Evolutionary conservation across 1,284 basidiomycete genomes (phyloP).

Genomic region (Trametes versicolor): DNA sequence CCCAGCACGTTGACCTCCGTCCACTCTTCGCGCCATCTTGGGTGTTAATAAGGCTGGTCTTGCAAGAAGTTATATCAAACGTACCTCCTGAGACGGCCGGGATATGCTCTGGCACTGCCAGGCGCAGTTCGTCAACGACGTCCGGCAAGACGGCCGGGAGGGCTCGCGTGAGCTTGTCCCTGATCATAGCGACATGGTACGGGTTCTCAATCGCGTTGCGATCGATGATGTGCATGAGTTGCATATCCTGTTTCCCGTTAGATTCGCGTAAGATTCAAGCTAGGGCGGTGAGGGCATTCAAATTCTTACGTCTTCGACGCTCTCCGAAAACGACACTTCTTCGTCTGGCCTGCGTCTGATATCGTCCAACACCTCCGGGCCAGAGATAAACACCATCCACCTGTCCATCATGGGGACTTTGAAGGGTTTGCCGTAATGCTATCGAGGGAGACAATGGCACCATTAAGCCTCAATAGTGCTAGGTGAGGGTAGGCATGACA

Average conservation of each 20-base stretch:
- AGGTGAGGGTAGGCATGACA: background rate
- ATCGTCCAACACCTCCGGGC: constrained; percentile 41
- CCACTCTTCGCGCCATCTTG: constrained; percentile 34
- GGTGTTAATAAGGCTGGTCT: background rate
- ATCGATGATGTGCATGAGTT: background rate
- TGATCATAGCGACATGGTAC: constrained; percentile 39
- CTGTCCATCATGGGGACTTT: constrained; percentile 49
- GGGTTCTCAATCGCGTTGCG: background rate
- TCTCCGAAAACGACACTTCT: constrained; percentile 41
- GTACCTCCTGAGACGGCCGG: constrained; percentile 23
- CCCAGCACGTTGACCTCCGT: constrained; percentile 45
- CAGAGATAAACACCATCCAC: constrained; percentile 43
- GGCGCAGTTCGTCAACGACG: constrained; percentile 40
- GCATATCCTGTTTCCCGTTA: background rate
- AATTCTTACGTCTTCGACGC: constrained; percentile 41
- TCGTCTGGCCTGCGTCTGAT: constrained; percentile 44
- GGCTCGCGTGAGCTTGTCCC: constrained; percentile 34
- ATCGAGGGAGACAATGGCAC: background rate
- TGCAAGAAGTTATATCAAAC: background rate
- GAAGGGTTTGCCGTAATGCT: constrained; percentile 35
- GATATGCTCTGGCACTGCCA: constrained; percentile 33
- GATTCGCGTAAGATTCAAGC: background rate
- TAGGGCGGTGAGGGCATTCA: no score
- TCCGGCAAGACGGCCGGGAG: constrained; percentile 37
- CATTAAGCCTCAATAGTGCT: background rate